phyloP scores from a whole-genome alignment of 495 filamentous ascomycete species.

The Viridothelium virens region DNA sequence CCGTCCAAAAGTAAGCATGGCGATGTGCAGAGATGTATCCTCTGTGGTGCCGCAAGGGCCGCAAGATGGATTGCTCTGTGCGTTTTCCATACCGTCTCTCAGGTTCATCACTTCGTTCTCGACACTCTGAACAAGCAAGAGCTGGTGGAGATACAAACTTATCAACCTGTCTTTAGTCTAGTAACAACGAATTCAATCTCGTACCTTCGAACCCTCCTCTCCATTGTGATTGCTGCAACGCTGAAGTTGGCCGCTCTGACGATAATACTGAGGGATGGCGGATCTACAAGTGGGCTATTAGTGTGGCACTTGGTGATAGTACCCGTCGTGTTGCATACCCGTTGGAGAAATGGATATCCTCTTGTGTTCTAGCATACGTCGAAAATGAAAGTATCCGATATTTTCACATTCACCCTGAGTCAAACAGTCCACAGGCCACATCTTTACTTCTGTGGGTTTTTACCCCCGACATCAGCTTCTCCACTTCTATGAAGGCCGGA shows the following conservation, averaged over 20 bases:
- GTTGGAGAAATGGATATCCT: conserved; percentile 34
- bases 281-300: conserved; percentile 25
- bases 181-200: neutral
- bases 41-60: conserved; percentile 8
- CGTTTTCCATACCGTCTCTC: neutral
- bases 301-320: conserved; percentile 9
- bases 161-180: neutral
- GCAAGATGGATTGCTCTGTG: neutral
- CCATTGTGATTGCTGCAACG: conserved; percentile 14
- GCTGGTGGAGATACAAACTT: conserved; percentile 1
- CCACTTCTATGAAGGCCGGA: conserved; percentile 22
- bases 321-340: conserved; percentile 12
- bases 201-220: conserved; percentile 1
- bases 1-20: conserved; percentile 16
- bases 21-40: neutral
- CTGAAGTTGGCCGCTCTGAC: conserved; percentile 16
- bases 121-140: neutral
- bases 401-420: conserved; percentile 26
- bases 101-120: conserved; percentile 4
- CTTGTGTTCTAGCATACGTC: conserved; percentile 28
- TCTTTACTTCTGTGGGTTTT: conserved; percentile 32
- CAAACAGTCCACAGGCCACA: neutral
- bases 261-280: conserved; percentile 19
- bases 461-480: conserved; percentile 31
- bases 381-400: conserved; percentile 30